Percentiles rank a stretch among this genome's conserved stretches.
phyloP scores from a whole-genome alignment of 805 yeast species.

The Pichia heedii region DNA sequence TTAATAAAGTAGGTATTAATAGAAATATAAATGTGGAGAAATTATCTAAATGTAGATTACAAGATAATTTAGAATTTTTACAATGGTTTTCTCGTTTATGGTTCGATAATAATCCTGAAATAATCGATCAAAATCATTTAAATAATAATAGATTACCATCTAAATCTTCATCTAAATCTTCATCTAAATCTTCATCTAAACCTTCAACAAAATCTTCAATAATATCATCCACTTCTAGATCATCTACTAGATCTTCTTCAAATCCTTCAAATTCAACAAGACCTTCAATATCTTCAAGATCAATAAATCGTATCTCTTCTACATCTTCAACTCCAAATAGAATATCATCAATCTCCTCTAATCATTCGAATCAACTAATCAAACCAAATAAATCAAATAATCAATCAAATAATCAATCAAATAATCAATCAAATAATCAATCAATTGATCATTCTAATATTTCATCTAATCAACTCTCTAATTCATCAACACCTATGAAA shows the following conservation, averaged over 20 bases:
- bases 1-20: constrained; percentile 59
- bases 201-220: not conserved
- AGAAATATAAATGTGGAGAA: constrained; percentile 74
- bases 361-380: too few relatives aligned
- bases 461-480: too few relatives aligned
- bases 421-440: too few relatives aligned
- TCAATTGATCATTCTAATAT: too few relatives aligned
- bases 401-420: too few relatives aligned
- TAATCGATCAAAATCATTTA: too few relatives aligned
- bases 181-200: too few relatives aligned
- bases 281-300: not conserved
- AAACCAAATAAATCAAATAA: too few relatives aligned
- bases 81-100: constrained; percentile 88
- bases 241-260: not conserved
- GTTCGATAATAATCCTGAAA: constrained; percentile 37
- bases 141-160: too few relatives aligned
- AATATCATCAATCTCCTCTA: too few relatives aligned
- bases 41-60: constrained; percentile 79
- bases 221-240: not conserved
- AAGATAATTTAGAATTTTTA: constrained; percentile 86
- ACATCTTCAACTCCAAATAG: not conserved
- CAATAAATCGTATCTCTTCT: not conserved
- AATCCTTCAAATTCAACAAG: not conserved
- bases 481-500: not conserved
- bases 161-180: too few relatives aligned